A percentile compares a stretch with the other conserved stretches of the same genome.
These are phyloP conservation scores for Podospora anserina DNA, from an alignment of 495 filamentous ascomycete genomes.

Conservation along the genomic window DNA sequence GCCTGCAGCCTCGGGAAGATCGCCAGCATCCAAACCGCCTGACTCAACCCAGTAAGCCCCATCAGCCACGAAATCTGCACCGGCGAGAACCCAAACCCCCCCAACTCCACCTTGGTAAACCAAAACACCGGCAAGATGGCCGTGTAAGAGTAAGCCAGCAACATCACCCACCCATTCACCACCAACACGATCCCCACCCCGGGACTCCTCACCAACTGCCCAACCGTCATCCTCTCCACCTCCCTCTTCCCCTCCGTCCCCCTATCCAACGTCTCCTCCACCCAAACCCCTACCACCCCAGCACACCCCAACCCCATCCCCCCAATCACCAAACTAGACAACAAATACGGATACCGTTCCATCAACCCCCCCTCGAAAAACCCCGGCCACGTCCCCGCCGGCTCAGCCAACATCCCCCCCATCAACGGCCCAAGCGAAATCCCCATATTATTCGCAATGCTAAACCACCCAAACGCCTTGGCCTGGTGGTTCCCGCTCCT, in stretches of 20 bases:
- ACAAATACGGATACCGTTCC: constrained; percentile 60
- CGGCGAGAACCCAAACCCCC: constrained; percentile 60
- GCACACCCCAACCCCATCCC: constrained; percentile 49
- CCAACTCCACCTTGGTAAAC: constrained; percentile 53
- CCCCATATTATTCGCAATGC: constrained; percentile 66
- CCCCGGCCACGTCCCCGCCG: constrained; percentile 53
- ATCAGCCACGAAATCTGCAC: constrained; percentile 59
- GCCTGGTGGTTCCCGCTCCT: constrained; percentile 68
- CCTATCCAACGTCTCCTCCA: constrained; percentile 53
- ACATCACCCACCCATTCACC: constrained; percentile 58
- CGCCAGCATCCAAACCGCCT: constrained; percentile 63
- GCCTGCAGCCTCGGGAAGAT: constrained; percentile 60
- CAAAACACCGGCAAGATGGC: constrained; percentile 62
- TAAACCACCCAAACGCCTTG: constrained; percentile 67
- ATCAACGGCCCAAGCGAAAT: constrained; percentile 65
- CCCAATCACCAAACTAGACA: constrained; percentile 55
- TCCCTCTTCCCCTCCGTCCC: constrained; percentile 26
- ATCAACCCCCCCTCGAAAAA: constrained; percentile 59
- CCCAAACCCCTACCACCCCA: constrained; percentile 44
- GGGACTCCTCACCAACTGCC: constrained; percentile 55
- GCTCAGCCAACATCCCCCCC: constrained; percentile 61
- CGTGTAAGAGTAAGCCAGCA: constrained; percentile 63
- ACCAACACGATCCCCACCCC: constrained; percentile 61
- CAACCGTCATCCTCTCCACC: constrained; percentile 30
- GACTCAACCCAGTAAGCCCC: constrained; percentile 55